Percentiles rank a stretch among this genome's conserved stretches.
Conservation (phyloP, 495 filamentous ascomycete species). For the Penicillium lagena region DNA sequence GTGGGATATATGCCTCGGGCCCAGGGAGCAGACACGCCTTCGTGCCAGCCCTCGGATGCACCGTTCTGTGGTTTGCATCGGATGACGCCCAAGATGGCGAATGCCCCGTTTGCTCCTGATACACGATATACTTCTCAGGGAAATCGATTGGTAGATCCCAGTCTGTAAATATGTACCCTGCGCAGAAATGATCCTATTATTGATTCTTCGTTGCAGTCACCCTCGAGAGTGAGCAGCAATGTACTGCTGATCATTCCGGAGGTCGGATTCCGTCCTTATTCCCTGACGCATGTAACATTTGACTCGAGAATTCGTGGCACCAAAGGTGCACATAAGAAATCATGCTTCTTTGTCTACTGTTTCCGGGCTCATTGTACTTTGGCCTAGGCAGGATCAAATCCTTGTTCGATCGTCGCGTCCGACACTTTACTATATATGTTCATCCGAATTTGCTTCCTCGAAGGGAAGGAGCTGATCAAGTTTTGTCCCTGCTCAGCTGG, state of each 20-base stretch:
- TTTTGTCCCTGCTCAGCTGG: not conserved
- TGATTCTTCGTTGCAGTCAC: slow-evolving; percentile 5
- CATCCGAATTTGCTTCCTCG: slow-evolving; percentile 4
- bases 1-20: slow-evolving; percentile 1
- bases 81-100: slow-evolving; percentile 7
- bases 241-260: slow-evolving; percentile 4
- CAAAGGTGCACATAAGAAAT: no score
- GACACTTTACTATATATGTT: slow-evolving; percentile 9
- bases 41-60: slow-evolving; percentile 1
- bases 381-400: slow-evolving; percentile 13
- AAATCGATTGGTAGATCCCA: slow-evolving; percentile 5
- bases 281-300: slow-evolving; percentile 9
- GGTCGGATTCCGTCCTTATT: slow-evolving; percentile 4
- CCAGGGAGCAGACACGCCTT: slow-evolving; percentile 1
- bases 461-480: slow-evolving; percentile 2
- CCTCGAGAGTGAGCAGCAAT: not conserved
- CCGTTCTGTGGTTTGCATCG: not conserved
- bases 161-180: slow-evolving; percentile 10
- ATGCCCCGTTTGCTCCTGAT: slow-evolving; percentile 9
- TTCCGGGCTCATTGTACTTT: slow-evolving; percentile 15
- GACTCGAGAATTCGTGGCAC: slow-evolving; percentile 5
- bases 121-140: slow-evolving; percentile 7
- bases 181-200: slow-evolving; percentile 7
- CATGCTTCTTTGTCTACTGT: not conserved
- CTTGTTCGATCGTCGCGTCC: slow-evolving; percentile 7